Conservation (phyloP, 148 eudicot genomes). For the Vaccinium myrtillus region DNA sequence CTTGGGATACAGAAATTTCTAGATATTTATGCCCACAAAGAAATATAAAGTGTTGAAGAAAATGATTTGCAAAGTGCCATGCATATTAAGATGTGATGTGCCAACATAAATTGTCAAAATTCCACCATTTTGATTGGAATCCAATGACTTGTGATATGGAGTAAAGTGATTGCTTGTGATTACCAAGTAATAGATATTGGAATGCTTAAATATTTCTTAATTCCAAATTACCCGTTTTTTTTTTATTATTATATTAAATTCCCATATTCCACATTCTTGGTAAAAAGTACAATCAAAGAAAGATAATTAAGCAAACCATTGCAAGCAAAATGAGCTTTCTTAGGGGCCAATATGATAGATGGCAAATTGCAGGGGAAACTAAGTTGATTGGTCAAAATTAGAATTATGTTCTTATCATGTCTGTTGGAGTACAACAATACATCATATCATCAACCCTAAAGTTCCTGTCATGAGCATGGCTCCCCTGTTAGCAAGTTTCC, state of each 20-base stretch:
- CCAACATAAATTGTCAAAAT: neutral
- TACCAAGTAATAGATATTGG: neutral
- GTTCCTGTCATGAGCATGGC: neutral
- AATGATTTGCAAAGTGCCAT: no score
- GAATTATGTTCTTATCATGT: neutral
- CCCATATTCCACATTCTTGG: neutral
- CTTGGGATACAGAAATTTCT: no score
- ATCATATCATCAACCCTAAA: neutral
- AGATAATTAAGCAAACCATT: neutral
- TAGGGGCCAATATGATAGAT: neutral
- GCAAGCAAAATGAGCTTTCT: conserved; percentile 13
- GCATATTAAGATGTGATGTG: neutral
- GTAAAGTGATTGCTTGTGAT: neutral
- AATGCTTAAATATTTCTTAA: neutral
- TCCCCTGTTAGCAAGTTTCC: neutral
- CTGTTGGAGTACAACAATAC: neutral
- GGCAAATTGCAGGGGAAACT: neutral
- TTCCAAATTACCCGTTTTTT: neutral
- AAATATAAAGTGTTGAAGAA: no score
- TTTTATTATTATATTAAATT: neutral
- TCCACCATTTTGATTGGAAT: neutral
- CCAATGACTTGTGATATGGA: neutral
- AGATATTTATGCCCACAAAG: no score
- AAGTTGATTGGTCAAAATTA: neutral
- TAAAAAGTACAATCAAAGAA: neutral